Conservation (phyloP, 1,284 basidiomycete species). For the Earliella scabrosa region DNA sequence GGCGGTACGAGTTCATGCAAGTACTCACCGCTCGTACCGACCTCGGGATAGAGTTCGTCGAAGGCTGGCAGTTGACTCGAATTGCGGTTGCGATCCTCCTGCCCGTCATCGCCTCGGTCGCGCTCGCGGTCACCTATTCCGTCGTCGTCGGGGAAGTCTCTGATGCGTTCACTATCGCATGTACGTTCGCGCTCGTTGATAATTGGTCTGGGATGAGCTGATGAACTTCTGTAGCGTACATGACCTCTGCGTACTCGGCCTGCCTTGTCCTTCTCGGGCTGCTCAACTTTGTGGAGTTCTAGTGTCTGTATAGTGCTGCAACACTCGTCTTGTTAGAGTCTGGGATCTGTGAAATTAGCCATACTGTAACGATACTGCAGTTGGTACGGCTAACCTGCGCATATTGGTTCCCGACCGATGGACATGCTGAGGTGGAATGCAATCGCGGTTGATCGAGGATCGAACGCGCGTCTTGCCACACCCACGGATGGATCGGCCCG, state of each 20-base stretch:
- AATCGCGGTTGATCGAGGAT: too few species aligned
- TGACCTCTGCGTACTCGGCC: conserved; percentile 27
- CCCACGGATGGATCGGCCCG: too few species aligned
- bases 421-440: too few species aligned
- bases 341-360: too few species aligned
- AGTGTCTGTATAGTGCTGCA: too few species aligned
- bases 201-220: not conserved
- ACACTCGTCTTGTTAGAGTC: too few species aligned
- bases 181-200: conserved; percentile 11
- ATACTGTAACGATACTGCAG: too few species aligned
- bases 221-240: conserved; percentile 11
- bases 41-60: conserved; percentile 28
- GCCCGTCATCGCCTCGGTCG: conserved; percentile 18
- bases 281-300: conserved; percentile 24
- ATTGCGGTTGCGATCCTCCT: conserved; percentile 21
- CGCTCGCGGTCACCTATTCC: conserved; percentile 20
- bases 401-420: too few species aligned
- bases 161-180: conserved; percentile 26
- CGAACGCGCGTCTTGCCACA: too few species aligned
- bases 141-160: conserved; percentile 14
- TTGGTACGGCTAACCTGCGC: too few species aligned
- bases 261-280: conserved; percentile 23
- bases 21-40: conserved; percentile 22
- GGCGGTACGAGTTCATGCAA: conserved; percentile 27
- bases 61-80: conserved; percentile 25